Evolutionary conservation across 257 asterid genomes (phyloP), one percentile per base, ranked within the genome.

Genomic region (Solanum etuberosum): DNA sequence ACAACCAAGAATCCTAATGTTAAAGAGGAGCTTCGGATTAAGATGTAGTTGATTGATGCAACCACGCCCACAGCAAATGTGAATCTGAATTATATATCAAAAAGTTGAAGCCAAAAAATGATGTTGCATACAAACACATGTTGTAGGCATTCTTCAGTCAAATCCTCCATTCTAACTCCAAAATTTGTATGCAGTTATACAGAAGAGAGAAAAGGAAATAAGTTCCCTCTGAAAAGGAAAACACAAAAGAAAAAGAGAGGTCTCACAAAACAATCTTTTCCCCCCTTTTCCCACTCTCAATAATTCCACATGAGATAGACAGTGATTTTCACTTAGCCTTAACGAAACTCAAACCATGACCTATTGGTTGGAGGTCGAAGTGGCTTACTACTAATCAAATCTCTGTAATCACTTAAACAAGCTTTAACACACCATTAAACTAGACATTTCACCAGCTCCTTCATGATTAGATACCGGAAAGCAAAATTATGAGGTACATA

Each of bases 401-500:
- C n/a, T 7, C 61, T 40, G 14, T 14, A 25, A 42, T 8, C 57
- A 77, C 61, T 2, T 51, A 51, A 18, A 51, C 10, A 51, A 2
- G 61, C 61, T 18, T 18, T 51, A 51, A 51, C 9, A 6, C 61
- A 51, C 61, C 23, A 76, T 25, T n/a, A n/a, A 77, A 25, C 37
- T 77, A 61, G 87, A 91, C 89, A 95, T 94, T 92, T 93, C 83
- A 93, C 86, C 86, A 94, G 92, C 87, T 96, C 99, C 91, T 95
- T 93, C 92, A 90, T 32, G 77, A 97, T 90, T 35, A 96, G 95
- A 83, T 94, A 97, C 87, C 96, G 90, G 90, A 97, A 96, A 54
- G 91, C 80, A 86, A 95, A 94, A 87, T 92, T 92, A 87, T 96
- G 98, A 1, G 98, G 92, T 43, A 90, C 87, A 98, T 98, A 97